phyloP scores from a whole-genome alignment of 2,329 filamentous ascomycete genomes.

The Teratosphaeria epicoccoides region DNA sequence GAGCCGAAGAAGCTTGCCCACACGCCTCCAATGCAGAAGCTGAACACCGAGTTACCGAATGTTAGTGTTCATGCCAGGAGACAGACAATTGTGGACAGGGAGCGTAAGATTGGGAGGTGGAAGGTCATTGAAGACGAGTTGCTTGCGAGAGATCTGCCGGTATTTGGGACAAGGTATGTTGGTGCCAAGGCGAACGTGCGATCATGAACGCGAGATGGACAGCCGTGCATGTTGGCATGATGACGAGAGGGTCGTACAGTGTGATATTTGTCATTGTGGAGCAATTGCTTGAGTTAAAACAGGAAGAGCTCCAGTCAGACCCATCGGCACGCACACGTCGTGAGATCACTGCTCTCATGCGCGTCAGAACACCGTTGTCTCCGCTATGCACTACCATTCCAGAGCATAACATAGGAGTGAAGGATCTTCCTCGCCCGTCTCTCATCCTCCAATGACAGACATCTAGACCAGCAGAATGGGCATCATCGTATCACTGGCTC shows the following conservation, averaged over 20 bases:
- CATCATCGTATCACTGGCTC: no score
- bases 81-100: slow-evolving; percentile 60
- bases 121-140: slow-evolving; percentile 70
- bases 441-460: no score
- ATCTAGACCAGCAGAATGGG: no score
- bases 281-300: no score
- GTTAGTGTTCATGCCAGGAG: slow-evolving; percentile 56
- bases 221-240: neutral
- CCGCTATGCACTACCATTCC: no score
- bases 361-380: no score
- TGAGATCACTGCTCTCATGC: no score
- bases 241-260: neutral
- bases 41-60: slow-evolving; percentile 52
- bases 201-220: neutral
- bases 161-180: slow-evolving; percentile 31
- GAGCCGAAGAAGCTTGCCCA: slow-evolving; percentile 51
- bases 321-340: no score
- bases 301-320: no score
- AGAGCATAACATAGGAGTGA: no score
- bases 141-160: slow-evolving; percentile 49
- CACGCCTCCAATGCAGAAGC: slow-evolving; percentile 39
- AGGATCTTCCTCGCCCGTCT: no score
- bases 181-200: slow-evolving; percentile 1
- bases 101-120: slow-evolving; percentile 62
- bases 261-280: neutral